A percentile compares a stretch with the other conserved stretches of the same genome.
Conservation (phyloP, 164 flowering plant species). For the Tinospora cordifolia region DNA sequence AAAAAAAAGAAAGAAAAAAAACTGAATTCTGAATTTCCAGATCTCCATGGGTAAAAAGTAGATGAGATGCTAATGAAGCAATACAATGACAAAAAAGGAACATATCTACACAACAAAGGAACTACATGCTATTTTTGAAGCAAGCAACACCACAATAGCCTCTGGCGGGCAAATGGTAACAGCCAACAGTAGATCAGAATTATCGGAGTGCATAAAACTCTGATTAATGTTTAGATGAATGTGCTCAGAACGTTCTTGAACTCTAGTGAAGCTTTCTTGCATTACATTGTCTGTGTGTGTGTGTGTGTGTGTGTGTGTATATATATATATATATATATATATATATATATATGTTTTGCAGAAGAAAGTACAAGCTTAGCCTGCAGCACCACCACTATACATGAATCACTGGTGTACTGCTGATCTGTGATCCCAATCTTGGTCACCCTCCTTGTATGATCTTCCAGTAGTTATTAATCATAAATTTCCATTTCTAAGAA, state of each 20-base stretch:
- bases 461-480: not conserved
- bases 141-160: not conserved
- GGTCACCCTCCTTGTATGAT: not conserved
- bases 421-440: not conserved
- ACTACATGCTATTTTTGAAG: not conserved
- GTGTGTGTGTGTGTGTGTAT: too few relatives aligned
- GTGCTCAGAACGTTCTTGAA: not conserved
- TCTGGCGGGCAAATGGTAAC: not conserved
- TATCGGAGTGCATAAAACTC: too few relatives aligned
- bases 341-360: not conserved
- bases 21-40: not conserved
- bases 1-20: too few relatives aligned
- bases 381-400: not conserved
- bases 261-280: not conserved
- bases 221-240: not conserved
- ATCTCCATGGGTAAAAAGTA: not conserved
- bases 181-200: not conserved
- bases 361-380: not conserved
- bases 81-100: not conserved
- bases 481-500: not conserved
- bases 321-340: too few relatives aligned
- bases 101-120: not conserved
- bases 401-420: not conserved
- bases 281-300: too few relatives aligned
- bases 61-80: not conserved